Evolutionary conservation across 495 filamentous ascomycete species (phyloP).

Genomic region (Lasiosphaeria ovina): DNA sequence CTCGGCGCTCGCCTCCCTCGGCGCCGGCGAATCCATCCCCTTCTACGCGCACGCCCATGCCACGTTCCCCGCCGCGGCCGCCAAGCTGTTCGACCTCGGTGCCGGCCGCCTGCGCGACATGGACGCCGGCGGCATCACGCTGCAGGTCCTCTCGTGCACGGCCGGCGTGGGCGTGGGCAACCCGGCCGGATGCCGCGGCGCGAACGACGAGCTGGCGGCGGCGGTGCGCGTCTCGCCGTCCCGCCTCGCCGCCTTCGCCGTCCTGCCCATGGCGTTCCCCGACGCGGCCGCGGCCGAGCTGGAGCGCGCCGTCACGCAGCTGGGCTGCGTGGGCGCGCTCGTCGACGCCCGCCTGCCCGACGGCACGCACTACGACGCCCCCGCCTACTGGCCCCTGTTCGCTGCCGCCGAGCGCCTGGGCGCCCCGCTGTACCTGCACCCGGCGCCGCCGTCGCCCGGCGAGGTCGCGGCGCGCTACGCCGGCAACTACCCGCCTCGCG

Average conservation of each 20-base stretch:
- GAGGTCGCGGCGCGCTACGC: not conserved
- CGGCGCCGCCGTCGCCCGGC: not conserved
- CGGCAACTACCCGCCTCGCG: not conserved
- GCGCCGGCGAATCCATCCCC: not conserved
- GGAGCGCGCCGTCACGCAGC: not conserved
- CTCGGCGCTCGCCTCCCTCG: not conserved
- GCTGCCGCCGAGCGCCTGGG: not conserved
- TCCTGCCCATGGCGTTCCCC: constrained; percentile 1
- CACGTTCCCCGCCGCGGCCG: not conserved
- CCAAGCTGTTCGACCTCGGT: not conserved
- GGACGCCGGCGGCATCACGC: constrained; percentile 7
- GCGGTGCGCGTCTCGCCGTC: not conserved
- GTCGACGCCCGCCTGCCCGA: constrained; percentile 1
- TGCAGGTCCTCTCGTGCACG: constrained; percentile 3
- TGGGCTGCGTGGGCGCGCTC: not conserved
- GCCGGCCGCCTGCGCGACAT: not conserved
- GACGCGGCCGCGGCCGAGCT: constrained; percentile 6
- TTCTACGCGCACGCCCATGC: not conserved
- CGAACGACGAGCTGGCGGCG: constrained; percentile 4
- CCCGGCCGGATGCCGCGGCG: not conserved
- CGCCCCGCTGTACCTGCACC: constrained; percentile 6
- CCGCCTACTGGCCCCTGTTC: not conserved
- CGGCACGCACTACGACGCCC: not conserved
- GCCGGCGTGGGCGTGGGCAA: not conserved
- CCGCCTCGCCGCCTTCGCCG: constrained; percentile 4